phyloP scores from a whole-genome alignment of 2,329 filamentous ascomycete genomes.

The Neofusicoccum ribis region DNA sequence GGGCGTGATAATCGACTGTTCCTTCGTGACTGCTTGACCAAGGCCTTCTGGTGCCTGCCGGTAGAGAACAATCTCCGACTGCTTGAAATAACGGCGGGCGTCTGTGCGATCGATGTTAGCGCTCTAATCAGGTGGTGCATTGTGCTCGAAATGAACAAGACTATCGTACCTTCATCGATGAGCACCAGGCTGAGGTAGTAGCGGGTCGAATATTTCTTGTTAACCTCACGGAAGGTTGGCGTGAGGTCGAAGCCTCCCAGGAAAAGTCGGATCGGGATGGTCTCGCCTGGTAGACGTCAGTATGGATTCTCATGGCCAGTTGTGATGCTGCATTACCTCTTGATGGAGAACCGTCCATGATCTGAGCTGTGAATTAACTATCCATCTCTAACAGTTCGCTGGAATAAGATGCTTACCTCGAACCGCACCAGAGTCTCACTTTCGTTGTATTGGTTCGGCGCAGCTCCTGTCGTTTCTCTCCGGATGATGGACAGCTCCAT shows the following conservation, averaged over 20 bases:
- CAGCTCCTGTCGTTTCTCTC: slow-evolving; percentile 91
- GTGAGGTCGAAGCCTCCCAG: slow-evolving; percentile 96
- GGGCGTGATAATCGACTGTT: slow-evolving; percentile 29
- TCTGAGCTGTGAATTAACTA: slow-evolving; percentile 52
- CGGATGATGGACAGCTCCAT: slow-evolving; percentile 99
- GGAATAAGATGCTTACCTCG: slow-evolving; percentile 59
- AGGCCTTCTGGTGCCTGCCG: slow-evolving; percentile 65
- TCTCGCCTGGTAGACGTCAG: slow-evolving; percentile 61
- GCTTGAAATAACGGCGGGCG: slow-evolving; percentile 96
- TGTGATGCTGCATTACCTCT: slow-evolving; percentile 60
- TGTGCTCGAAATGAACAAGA: background rate
- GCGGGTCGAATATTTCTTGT: slow-evolving; percentile 98
- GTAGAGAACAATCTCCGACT: slow-evolving; percentile 96
- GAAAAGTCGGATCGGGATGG: slow-evolving; percentile 95
- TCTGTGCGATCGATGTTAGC: slow-evolving; percentile 55
- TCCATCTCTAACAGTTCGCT: no score
- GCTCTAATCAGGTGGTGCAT: slow-evolving; percentile 13
- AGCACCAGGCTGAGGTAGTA: slow-evolving; percentile 96
- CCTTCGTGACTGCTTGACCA: slow-evolving; percentile 50
- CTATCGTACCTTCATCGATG: slow-evolving; percentile 78
- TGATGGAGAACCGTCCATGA: slow-evolving; percentile 99
- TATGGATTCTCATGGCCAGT: background rate
- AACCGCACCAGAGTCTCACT: slow-evolving; percentile 97
- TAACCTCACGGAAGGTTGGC: slow-evolving; percentile 97
- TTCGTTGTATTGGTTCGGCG: slow-evolving; percentile 99